Base-by-base conservation (phyloP, 257 asterid species). In the Solanum appendiculatum region DNA sequence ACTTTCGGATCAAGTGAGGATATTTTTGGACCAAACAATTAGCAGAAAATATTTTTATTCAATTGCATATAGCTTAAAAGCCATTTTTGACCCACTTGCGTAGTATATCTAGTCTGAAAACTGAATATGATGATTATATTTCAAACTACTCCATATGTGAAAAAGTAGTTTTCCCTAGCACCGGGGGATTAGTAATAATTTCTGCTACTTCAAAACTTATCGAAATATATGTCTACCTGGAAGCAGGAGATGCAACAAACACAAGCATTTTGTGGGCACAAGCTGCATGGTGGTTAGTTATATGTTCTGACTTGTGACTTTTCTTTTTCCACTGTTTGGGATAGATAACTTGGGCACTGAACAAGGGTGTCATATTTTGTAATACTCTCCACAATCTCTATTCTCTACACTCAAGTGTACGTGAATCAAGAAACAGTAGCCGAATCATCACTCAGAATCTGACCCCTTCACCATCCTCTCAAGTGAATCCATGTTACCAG, bases 391-490 rank as follows among this genome's bases (percentile, higher is more conserved):
- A 9, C 16, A 44, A 37, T n/a, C 37, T 82, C 34, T 68, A 85
- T 85, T 33, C 40, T 15, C 69, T 44, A 46, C 66, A 10, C 82
- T 44, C 44, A 20, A 40, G 68, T 11, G 20, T 21, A 86, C 7
- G 58, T 51, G 69, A 87, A 88, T 92, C 92, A 91, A 85, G 95
- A 86, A 5, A 87, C 87, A 54, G 81, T 68, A 87, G 93, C 86
- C 33, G 91, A 74, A 87, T 88, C 93, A 56, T 89, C 89, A 4
- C 44, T 85, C 3, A 23, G 91, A 85, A 42, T 94, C 97, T 25
- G 98, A 92, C 46, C 88, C 91, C 73, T 91, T 94, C 77, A 94
- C 90, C 99, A 95, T 94, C 92, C 95, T 95, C 88, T 95, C 99
- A 54, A 97, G 91, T 8, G 98, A 93, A 66, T 88, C 95, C 91